A percentile compares a stretch with the other conserved stretches of the same genome.
phyloP scores from a whole-genome alignment of 2,329 filamentous ascomycete genomes.

The Celoporthe dispersa region DNA sequence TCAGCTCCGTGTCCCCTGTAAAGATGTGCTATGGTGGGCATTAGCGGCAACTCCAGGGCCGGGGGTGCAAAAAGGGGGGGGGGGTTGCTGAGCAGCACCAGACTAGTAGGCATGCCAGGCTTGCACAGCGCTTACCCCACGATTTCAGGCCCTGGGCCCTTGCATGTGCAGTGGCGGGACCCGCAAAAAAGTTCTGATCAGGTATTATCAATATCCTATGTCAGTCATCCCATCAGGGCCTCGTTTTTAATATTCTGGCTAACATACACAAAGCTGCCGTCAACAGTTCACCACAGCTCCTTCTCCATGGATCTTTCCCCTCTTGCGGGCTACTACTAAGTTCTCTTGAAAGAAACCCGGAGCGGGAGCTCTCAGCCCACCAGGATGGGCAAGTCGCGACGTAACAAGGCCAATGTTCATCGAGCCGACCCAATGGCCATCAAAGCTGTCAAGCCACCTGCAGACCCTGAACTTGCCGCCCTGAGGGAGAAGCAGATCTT shows the following conservation, averaged over 20 bases:
- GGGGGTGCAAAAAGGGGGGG: too few species aligned
- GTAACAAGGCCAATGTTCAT: conserved; percentile 54
- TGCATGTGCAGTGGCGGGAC: conserved; percentile 2
- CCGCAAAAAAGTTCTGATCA: conserved; percentile 19
- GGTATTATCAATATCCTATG: conserved; percentile 1
- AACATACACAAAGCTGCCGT: neutral
- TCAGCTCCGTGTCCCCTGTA: neutral
- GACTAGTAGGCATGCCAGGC: neutral
- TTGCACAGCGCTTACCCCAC: conserved; percentile 7
- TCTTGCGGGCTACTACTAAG: neutral
- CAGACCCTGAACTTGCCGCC: conserved; percentile 66
- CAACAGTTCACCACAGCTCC: neutral
- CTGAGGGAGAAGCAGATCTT: conserved; percentile 67
- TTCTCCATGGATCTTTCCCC: neutral
- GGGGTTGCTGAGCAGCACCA: too few species aligned
- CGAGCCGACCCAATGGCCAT: conserved; percentile 58
- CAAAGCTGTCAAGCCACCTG: conserved; percentile 62
- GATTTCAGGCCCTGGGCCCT: conserved; percentile 1
- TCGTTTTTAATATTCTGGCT: neutral
- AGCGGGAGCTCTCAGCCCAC: neutral
- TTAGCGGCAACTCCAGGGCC: neutral
- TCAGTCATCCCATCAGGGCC: neutral
- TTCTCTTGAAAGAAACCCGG: neutral
- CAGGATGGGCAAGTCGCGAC: conserved; percentile 64
- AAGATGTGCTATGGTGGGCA: neutral